Evolutionary conservation across 2,329 filamentous ascomycete genomes (phyloP).

Genomic region (Epichloe elymi): DNA sequence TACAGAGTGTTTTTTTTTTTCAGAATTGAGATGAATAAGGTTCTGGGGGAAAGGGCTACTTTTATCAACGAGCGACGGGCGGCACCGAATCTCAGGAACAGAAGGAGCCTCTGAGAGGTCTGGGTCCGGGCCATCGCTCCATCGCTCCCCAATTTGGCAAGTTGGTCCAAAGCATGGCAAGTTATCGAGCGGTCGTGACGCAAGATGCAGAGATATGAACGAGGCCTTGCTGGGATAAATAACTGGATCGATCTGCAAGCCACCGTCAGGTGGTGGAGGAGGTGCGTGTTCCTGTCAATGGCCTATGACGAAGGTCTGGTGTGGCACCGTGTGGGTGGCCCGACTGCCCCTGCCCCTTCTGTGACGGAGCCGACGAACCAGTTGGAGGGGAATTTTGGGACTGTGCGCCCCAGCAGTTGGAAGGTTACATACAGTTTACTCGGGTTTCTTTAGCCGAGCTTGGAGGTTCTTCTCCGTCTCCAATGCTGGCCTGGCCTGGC

Average conservation of each 20-base stretch:
- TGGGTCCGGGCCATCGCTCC: not conserved
- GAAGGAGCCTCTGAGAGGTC: not conserved
- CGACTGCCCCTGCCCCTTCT: not conserved
- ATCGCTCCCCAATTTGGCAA: not conserved
- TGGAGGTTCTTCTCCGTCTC: no score
- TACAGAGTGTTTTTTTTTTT: no score
- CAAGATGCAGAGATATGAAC: not conserved
- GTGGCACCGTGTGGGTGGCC: not conserved
- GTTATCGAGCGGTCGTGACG: not conserved
- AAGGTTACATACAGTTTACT: no score
- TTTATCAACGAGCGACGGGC: not conserved
- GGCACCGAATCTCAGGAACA: not conserved
- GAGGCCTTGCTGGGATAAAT: not conserved
- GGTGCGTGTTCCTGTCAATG: slow-evolving; percentile 1
- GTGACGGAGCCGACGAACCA: not conserved
- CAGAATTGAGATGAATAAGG: no score
- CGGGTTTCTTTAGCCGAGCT: no score
- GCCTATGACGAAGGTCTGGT: not conserved
- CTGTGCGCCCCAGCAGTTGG: no score
- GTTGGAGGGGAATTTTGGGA: not conserved
- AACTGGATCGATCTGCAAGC: slow-evolving; percentile 5
- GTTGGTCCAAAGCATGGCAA: not conserved
- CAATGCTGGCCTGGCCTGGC: no score
- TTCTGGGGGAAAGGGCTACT: not conserved
- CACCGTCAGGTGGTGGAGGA: not conserved